phyloP scores from a whole-genome alignment of 108 stramenopile species.

The Pelagomonas calceolata region DNA sequence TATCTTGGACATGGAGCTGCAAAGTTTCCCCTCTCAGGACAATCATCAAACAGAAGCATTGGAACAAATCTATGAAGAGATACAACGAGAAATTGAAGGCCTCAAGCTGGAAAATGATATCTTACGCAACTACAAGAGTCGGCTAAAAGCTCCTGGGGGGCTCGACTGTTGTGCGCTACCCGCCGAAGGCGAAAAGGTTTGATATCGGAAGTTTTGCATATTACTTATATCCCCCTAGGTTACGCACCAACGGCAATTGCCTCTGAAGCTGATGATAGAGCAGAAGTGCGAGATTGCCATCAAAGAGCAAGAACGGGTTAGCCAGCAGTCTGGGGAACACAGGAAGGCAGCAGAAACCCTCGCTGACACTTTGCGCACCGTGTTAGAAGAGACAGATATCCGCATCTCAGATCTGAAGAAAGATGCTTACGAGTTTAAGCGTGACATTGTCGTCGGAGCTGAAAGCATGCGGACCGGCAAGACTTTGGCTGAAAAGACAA shows the following conservation, averaged over 20 bases:
- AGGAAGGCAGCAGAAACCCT: conserved; percentile 13
- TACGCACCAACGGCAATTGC: conserved; percentile 1
- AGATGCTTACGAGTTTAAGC: conserved; percentile 56
- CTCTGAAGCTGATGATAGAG: conserved; percentile 1
- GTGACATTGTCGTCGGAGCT: conserved; percentile 52
- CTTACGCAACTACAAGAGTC: neutral
- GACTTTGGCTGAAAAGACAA: conserved; percentile 36
- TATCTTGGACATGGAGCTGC: no score
- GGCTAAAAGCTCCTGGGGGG: neutral
- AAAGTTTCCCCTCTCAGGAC: no score
- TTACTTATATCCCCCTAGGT: neutral
- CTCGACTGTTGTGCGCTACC: neutral
- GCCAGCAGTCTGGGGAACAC: neutral
- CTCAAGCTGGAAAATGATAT: conserved; percentile 14
- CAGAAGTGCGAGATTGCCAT: conserved; percentile 14
- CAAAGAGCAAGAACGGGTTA: conserved; percentile 2
- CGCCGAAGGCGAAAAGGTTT: neutral
- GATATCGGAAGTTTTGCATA: neutral
- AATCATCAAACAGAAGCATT: neutral
- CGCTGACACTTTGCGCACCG: conserved; percentile 45
- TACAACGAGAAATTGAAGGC: conserved; percentile 6
- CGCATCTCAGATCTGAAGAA: conserved; percentile 50
- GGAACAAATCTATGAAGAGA: conserved; percentile 7
- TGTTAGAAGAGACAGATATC: conserved; percentile 48
- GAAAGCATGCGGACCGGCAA: conserved; percentile 54